These are phyloP conservation scores for Aspergillus jensenii DNA, from an alignment of 2,329 filamentous ascomycete species.

Conservation along the genomic window DNA sequence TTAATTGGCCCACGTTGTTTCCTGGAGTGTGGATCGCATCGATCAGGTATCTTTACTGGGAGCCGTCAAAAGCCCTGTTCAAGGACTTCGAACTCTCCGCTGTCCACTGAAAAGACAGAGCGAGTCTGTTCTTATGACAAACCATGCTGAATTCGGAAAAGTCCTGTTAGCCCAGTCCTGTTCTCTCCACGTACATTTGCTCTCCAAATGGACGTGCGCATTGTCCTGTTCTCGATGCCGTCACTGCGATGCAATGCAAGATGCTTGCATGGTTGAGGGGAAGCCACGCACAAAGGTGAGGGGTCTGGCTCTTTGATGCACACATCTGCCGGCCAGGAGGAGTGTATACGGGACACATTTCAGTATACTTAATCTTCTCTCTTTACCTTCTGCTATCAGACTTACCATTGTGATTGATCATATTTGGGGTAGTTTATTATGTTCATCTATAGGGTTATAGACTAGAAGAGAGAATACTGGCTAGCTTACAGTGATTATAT, in stretches of 20 bases:
- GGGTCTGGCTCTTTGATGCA: background rate
- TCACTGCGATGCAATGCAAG: conserved; percentile 4
- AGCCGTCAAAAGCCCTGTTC: background rate
- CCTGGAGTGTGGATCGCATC: conserved; percentile 9
- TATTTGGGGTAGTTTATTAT: no score
- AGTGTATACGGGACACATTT: no score
- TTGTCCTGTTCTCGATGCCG: background rate
- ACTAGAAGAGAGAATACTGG: no score
- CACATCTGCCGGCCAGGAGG: background rate
- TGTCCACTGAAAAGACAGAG: no score
- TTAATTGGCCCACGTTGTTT: conserved; percentile 25
- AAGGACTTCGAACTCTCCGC: background rate
- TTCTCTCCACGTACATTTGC: background rate
- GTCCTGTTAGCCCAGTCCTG: no score
- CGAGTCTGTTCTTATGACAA: no score
- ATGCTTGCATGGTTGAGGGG: conserved; percentile 1
- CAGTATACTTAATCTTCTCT: no score
- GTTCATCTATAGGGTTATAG: no score
- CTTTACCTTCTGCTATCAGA: no score
- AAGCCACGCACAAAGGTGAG: background rate
- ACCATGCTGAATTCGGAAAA: no score
- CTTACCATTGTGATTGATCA: no score
- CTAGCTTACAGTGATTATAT: no score
- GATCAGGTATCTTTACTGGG: conserved; percentile 7
- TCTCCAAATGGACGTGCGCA: background rate